These are phyloP conservation scores for Beauveria scarabaeidicola DNA, from an alignment of 2,329 filamentous ascomycete genomes.

Conservation along the genomic window DNA sequence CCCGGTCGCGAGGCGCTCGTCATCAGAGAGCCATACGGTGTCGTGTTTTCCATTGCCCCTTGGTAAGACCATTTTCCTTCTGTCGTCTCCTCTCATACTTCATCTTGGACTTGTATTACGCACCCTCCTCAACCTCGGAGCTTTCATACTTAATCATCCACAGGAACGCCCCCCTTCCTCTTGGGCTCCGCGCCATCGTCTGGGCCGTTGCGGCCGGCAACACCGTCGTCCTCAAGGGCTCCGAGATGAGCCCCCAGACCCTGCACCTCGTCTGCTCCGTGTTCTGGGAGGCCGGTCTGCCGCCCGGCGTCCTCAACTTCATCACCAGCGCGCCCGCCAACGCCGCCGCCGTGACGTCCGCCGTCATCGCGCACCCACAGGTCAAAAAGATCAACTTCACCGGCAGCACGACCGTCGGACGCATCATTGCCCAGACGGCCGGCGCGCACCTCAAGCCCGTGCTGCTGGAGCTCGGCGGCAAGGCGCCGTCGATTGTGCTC, in stretches of 20 bases:
- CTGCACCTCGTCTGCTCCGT: slow-evolving; percentile 52
- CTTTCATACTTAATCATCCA: too few relatives aligned
- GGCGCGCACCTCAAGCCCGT: slow-evolving; percentile 35
- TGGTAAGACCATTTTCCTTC: slow-evolving; percentile 16
- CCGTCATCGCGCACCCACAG: slow-evolving; percentile 46
- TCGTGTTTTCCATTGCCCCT: slow-evolving; percentile 23
- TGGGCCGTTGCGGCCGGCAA: slow-evolving; percentile 64
- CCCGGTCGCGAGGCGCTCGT: slow-evolving; percentile 27
- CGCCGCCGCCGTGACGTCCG: slow-evolving; percentile 54
- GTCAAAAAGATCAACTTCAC: slow-evolving; percentile 37
- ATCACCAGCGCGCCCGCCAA: slow-evolving; percentile 54
- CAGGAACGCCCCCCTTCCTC: slow-evolving; percentile 44
- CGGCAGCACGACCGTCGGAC: slow-evolving; percentile 33
- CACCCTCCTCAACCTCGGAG: too few relatives aligned
- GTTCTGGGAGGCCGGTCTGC: slow-evolving; percentile 63
- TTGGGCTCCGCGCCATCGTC: slow-evolving; percentile 42
- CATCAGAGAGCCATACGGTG: slow-evolving; percentile 21
- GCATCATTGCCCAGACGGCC: slow-evolving; percentile 29
- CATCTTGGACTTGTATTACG: too few relatives aligned
- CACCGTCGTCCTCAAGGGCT: slow-evolving; percentile 60
- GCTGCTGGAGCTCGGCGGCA: slow-evolving; percentile 41
- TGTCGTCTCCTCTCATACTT: background rate
- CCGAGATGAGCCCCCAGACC: slow-evolving; percentile 54
- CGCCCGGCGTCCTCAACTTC: slow-evolving; percentile 60
- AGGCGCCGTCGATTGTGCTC: slow-evolving; percentile 33